Conservation (phyloP, 2,329 filamentous ascomycete species). For the Ceratocystis ficicola region DNA sequence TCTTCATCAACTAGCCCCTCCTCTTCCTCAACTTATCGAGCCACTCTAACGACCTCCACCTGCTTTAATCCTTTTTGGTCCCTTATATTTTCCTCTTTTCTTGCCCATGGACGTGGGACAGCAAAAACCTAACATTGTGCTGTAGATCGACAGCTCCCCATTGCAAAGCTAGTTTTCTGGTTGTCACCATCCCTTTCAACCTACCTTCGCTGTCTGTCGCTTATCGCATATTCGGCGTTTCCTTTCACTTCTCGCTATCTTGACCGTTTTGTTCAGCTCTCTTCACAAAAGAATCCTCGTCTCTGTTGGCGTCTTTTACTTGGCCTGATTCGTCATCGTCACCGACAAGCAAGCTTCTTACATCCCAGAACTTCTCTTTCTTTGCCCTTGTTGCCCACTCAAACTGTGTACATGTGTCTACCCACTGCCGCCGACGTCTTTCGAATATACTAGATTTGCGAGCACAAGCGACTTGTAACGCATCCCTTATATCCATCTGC, state of each 20-base stretch:
- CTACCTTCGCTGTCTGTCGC: neutral
- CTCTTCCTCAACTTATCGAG: neutral
- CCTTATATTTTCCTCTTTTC: conserved; percentile 10
- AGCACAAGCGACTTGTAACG: conserved; percentile 25
- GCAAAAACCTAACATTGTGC: neutral
- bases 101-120: neutral
- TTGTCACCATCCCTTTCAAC: neutral
- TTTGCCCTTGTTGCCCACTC: neutral
- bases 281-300: too few species aligned
- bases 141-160: neutral
- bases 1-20: neutral
- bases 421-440: conserved; percentile 29
- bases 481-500: neutral
- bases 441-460: conserved; percentile 31
- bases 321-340: neutral
- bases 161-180: neutral
- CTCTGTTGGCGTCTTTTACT: too few species aligned
- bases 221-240: neutral
- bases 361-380: neutral
- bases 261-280: neutral
- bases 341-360: conserved; percentile 7
- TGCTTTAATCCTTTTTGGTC: neutral
- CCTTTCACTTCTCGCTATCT: neutral
- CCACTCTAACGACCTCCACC: neutral
- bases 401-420: conserved; percentile 32